Evolutionary conservation across 2,329 filamentous ascomycete genomes (phyloP).

Genomic region (Intubia oerlemansii): DNA sequence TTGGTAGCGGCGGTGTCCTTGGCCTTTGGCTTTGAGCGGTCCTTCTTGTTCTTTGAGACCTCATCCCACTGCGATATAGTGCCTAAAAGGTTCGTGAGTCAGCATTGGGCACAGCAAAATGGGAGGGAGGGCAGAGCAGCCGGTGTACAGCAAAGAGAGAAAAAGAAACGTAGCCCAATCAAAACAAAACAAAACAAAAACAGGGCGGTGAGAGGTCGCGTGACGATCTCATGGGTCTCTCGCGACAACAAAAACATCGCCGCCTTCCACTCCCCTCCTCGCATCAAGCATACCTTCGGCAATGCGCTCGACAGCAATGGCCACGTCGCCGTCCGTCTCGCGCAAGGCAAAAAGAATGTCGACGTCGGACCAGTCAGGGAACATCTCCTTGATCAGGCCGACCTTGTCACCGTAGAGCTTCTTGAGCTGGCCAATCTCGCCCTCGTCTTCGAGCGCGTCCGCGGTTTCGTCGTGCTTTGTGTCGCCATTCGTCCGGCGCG

Average conservation of each 20-base stretch:
- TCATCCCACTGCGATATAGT: conserved; percentile 74
- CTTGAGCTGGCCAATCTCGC: conserved; percentile 79
- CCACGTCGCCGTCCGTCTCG: conserved; percentile 65
- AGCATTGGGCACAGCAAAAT: too few species aligned
- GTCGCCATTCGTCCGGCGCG: conserved; percentile 59
- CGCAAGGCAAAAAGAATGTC: conserved; percentile 84
- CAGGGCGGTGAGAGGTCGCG: too few species aligned
- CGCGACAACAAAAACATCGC: too few species aligned
- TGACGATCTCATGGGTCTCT: too few species aligned
- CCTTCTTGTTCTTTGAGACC: conserved; percentile 55
- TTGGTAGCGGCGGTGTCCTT: conserved; percentile 38
- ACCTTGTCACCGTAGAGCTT: conserved; percentile 69
- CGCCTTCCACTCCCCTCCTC: too few species aligned
- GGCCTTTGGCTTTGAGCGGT: conserved; percentile 50
- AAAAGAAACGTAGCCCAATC: too few species aligned
- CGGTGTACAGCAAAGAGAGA: too few species aligned
- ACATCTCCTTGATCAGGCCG: conserved; percentile 71
- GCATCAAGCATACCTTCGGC: conserved; percentile 51
- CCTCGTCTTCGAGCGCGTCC: conserved; percentile 53
- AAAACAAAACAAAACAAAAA: too few species aligned
- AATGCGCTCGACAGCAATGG: conserved; percentile 56
- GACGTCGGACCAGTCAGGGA: conserved; percentile 86
- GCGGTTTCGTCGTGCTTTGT: conserved; percentile 33
- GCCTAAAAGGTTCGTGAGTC: too few species aligned
- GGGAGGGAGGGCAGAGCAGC: too few species aligned